A percentile compares a stretch with the other conserved stretches of the same genome.
phyloP scores from a whole-genome alignment of 805 yeast genomes.

The Candida anglica region DNA sequence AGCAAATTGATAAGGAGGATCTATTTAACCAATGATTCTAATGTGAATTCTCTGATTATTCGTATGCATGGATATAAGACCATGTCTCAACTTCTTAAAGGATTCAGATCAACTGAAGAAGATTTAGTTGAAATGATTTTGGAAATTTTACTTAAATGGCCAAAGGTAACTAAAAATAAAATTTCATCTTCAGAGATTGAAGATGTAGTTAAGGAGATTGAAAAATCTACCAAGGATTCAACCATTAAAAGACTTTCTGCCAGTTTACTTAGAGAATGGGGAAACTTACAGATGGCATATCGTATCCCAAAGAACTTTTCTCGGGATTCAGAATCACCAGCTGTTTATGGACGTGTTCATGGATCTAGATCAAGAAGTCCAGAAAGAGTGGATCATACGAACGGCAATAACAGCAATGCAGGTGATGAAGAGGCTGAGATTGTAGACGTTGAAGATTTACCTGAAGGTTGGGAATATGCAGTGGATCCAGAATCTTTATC shows the following conservation, averaged over 20 bases:
- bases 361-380: conserved; percentile 5
- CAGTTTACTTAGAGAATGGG: conserved; percentile 63
- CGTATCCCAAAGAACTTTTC: conserved; percentile 73
- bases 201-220: conserved; percentile 47
- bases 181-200: conserved; percentile 74
- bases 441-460: conserved; percentile 34
- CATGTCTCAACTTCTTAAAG: conserved; percentile 56
- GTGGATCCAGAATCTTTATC: conserved; percentile 41
- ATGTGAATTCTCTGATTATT: conserved; percentile 56
- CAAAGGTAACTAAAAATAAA: conserved; percentile 67
- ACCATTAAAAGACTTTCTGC: conserved; percentile 34
- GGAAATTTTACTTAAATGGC: conserved; percentile 51
- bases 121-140: conserved; percentile 47
- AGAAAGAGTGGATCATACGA: not conserved
- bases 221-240: conserved; percentile 14
- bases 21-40: conserved; percentile 45
- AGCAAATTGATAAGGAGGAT: conserved; percentile 67
- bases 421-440: not conserved
- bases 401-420: not conserved
- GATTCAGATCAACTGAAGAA: conserved; percentile 20
- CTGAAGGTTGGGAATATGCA: conserved; percentile 66
- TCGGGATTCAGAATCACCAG: conserved; percentile 4
- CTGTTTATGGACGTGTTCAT: conserved; percentile 7
- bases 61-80: conserved; percentile 86
- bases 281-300: conserved; percentile 71